phyloP scores from a whole-genome alignment of 176 grass and related monocot species.

The Ananas comosus region DNA sequence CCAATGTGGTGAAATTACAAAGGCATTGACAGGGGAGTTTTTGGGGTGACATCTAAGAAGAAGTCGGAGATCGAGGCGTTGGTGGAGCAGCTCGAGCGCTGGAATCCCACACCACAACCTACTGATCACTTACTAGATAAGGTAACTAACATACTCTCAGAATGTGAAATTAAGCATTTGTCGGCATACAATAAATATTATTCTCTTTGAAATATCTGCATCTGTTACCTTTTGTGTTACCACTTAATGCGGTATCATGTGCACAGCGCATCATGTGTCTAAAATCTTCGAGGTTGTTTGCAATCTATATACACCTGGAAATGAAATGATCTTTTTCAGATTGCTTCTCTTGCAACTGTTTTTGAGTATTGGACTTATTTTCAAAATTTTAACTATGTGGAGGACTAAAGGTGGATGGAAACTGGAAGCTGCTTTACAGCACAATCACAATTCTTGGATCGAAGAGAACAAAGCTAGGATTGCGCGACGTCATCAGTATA shows the following conservation, averaged over 20 bases:
- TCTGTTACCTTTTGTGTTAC: too few relatives aligned
- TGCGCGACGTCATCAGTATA: constrained; percentile 68
- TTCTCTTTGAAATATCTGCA: too few relatives aligned
- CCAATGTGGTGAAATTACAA: background rate
- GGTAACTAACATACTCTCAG: constrained; percentile 27
- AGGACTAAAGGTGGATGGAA: constrained; percentile 59
- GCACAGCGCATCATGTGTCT: too few relatives aligned
- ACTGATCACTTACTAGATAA: constrained; percentile 51
- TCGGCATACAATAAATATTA: too few relatives aligned
- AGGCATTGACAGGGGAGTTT: constrained; percentile 65
- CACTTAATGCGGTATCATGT: too few relatives aligned
- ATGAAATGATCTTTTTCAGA: background rate
- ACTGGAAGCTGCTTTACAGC: constrained; percentile 88
- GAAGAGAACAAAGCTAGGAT: constrained; percentile 63
- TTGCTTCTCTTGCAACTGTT: background rate
- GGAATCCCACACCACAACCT: constrained; percentile 67
- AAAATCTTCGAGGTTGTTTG: too few relatives aligned
- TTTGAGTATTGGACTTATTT: constrained; percentile 5
- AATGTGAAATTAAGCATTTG: background rate
- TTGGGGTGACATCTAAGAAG: constrained; percentile 58
- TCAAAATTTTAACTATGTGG: background rate
- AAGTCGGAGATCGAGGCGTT: constrained; percentile 60
- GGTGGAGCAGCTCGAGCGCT: constrained; percentile 63
- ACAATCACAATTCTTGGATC: constrained; percentile 72
- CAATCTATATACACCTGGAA: too few relatives aligned